Conservation (phyloP, 2,329 filamentous ascomycete species). For the Calonectria henricotiae region DNA sequence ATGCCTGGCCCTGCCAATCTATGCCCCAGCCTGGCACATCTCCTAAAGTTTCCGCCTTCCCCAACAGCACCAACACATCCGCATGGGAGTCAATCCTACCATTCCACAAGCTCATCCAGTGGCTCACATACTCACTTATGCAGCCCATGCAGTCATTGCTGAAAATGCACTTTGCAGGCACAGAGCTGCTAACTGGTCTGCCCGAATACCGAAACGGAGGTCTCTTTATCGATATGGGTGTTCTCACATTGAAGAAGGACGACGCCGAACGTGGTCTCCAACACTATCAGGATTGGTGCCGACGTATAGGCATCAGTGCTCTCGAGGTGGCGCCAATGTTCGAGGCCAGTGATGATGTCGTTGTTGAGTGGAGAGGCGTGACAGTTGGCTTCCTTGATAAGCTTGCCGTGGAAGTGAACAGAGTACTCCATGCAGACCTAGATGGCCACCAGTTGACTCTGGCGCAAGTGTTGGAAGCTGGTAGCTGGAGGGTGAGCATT, state of each 20-base stretch:
- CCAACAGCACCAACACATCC: slow-evolving; percentile 47
- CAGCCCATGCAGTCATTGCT: slow-evolving; percentile 89
- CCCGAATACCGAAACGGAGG: slow-evolving; percentile 96
- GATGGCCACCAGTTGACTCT: slow-evolving; percentile 82
- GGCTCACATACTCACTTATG: slow-evolving; percentile 96
- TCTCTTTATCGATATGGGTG: slow-evolving; percentile 86
- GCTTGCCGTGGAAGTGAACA: slow-evolving; percentile 70
- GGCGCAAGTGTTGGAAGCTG: slow-evolving; percentile 93
- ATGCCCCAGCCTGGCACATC: slow-evolving; percentile 77
- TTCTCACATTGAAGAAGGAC: slow-evolving; percentile 81
- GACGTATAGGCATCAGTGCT: slow-evolving; percentile 77
- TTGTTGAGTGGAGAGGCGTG: slow-evolving; percentile 78
- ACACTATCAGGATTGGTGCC: slow-evolving; percentile 76
- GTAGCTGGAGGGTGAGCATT: slow-evolving; percentile 91
- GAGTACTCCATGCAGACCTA: slow-evolving; percentile 76
- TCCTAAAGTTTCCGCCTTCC: slow-evolving; percentile 49
- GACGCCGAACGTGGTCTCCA: slow-evolving; percentile 81
- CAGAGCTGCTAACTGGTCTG: slow-evolving; percentile 87
- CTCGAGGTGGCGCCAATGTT: slow-evolving; percentile 74
- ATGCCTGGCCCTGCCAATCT: slow-evolving; percentile 91
- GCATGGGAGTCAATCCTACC: slow-evolving; percentile 86
- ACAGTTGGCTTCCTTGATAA: slow-evolving; percentile 75
- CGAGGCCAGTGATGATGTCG: slow-evolving; percentile 72
- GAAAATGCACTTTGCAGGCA: slow-evolving; percentile 85
- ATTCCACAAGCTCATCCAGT: slow-evolving; percentile 95